Conservation (phyloP, 2,329 filamentous ascomycete species). For the Colletotrichum chrysophilum region DNA sequence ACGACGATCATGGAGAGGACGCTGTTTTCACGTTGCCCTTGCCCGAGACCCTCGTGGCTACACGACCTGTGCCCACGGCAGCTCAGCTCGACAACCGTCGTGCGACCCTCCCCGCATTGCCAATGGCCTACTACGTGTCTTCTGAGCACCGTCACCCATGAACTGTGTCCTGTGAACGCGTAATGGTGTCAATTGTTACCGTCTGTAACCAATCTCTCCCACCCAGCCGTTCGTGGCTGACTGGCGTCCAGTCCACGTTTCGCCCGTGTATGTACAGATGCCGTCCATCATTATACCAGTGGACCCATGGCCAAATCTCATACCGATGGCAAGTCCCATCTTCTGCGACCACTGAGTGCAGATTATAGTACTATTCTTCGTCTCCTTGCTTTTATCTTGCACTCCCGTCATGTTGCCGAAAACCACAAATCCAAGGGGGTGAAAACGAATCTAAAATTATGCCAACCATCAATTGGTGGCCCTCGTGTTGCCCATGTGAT, state of each 20-base stretch:
- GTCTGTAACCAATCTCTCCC: neutral
- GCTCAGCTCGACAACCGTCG: neutral
- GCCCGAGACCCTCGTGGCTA: neutral
- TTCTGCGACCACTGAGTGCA: neutral
- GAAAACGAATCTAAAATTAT: conserved; percentile 5
- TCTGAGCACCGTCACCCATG: neutral
- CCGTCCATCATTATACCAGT: neutral
- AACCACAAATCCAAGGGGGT: neutral
- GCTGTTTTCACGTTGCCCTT: neutral
- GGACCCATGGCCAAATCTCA: neutral
- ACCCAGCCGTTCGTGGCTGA: neutral
- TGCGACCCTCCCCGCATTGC: neutral
- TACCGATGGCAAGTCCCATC: neutral
- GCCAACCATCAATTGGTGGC: neutral
- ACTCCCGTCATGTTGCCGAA: neutral
- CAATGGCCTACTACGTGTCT: neutral
- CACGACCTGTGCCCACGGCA: neutral
- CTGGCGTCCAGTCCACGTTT: neutral
- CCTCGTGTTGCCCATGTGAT: neutral
- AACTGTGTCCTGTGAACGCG: neutral
- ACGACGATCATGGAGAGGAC: neutral
- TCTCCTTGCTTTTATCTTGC: neutral
- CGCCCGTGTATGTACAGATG: conserved; percentile 15
- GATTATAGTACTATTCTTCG: neutral
- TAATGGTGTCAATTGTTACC: neutral